Conservation (phyloP, 345 rosid species). For the Ceriops zippeliana region DNA sequence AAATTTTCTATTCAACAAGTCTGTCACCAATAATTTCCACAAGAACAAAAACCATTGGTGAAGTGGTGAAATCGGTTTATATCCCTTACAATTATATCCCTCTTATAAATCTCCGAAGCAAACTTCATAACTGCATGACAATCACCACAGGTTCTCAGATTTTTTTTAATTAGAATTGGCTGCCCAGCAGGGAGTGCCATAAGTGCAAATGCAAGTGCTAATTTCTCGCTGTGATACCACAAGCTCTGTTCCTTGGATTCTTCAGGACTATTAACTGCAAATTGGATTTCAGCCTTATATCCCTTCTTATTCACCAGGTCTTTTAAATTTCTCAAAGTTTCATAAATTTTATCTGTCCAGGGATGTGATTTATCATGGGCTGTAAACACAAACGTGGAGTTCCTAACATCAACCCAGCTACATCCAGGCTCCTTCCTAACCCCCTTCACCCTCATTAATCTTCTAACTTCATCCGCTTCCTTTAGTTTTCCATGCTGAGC, state of each 20-base stretch:
- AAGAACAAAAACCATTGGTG: slow-evolving; percentile 30
- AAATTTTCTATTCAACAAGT: background rate
- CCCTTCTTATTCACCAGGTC: slow-evolving; percentile 35
- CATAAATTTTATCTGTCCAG: slow-evolving; percentile 29
- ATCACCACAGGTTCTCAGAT: slow-evolving; percentile 40
- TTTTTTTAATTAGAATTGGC: slow-evolving; percentile 40
- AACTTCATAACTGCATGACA: slow-evolving; percentile 41
- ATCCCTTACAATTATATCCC: slow-evolving; percentile 36
- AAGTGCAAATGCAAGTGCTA: slow-evolving; percentile 40
- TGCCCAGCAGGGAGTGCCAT: slow-evolving; percentile 31
- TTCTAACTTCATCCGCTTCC: slow-evolving; percentile 47
- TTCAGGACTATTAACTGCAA: slow-evolving; percentile 23
- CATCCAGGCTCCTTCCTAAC: slow-evolving; percentile 42
- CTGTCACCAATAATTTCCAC: slow-evolving; percentile 41
- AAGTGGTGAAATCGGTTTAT: slow-evolving; percentile 40
- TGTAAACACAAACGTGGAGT: slow-evolving; percentile 31
- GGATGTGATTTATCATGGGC: slow-evolving; percentile 36
- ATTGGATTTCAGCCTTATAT: slow-evolving; percentile 27
- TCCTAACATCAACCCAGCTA: slow-evolving; percentile 39
- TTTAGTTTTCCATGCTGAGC: slow-evolving; percentile 23
- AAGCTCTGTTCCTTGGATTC: slow-evolving; percentile 31
- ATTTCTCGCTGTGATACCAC: slow-evolving; percentile 48
- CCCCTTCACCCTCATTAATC: slow-evolving; percentile 34
- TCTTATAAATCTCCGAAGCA: slow-evolving; percentile 36
- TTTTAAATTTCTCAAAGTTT: slow-evolving; percentile 29